A percentile compares a stretch with the other conserved stretches of the same genome.
Conservation (phyloP, 352 stramenopile species). For the Phytophthora pinifolia region DNA sequence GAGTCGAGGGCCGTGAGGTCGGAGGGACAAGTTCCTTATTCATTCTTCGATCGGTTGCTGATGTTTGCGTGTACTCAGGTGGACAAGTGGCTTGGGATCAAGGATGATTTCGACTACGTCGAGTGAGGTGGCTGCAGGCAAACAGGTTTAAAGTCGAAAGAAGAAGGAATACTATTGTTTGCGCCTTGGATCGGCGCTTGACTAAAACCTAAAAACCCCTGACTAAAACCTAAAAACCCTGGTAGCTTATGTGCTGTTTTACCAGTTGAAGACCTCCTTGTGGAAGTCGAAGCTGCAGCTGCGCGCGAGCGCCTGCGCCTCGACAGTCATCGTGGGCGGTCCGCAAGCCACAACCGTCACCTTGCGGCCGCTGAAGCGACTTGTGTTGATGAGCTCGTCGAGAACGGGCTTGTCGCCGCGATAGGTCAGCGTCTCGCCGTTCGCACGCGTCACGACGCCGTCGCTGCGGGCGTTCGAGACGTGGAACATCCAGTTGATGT, state of each 20-base stretch:
- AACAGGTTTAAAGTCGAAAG: neutral
- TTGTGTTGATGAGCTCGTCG: conserved; percentile 70
- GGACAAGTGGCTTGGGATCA: conserved; percentile 86
- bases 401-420: conserved; percentile 55
- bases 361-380: conserved; percentile 54
- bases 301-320: conserved; percentile 65
- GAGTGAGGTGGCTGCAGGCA: conserved; percentile 33
- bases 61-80: conserved; percentile 37
- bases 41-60: neutral
- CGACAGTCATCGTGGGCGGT: conserved; percentile 67
- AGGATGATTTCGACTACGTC: conserved; percentile 88
- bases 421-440: conserved; percentile 61
- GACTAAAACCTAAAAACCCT: no score
- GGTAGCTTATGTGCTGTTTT: conserved; percentile 19
- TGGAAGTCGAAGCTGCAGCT: conserved; percentile 78
- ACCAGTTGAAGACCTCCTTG: conserved; percentile 86
- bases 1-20: conserved; percentile 61
- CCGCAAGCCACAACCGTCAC: conserved; percentile 77
- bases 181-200: conserved; percentile 17
- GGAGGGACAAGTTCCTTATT: neutral
- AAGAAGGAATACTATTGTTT: conserved; percentile 26
- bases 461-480: conserved; percentile 53
- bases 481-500: conserved; percentile 64
- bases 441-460: conserved; percentile 45
- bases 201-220: no score